Conservation (phyloP, 805 yeast genomes). For the Candida mattraensis region DNA sequence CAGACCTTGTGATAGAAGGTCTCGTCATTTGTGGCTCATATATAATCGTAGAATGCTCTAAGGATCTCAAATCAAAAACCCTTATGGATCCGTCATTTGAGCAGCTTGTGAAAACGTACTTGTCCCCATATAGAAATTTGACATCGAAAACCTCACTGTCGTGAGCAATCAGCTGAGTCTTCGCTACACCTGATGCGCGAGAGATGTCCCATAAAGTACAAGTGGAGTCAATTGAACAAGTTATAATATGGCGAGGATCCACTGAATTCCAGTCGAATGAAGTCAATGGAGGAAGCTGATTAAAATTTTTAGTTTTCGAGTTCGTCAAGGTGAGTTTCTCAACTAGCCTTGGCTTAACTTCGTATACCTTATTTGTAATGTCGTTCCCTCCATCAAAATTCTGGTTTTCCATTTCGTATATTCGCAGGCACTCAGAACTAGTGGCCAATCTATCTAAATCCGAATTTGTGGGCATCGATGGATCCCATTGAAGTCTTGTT, state of each 20-base stretch:
- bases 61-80: constrained; percentile 82
- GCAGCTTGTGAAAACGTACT: constrained; percentile 82
- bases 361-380: constrained; percentile 3
- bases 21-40: constrained; percentile 64
- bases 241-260: constrained; percentile 70
- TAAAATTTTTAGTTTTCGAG: constrained; percentile 44
- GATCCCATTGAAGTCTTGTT: constrained; percentile 76
- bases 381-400: constrained; percentile 10
- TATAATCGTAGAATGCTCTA: constrained; percentile 92
- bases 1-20: constrained; percentile 9
- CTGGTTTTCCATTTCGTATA: constrained; percentile 36
- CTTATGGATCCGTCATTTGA: constrained; percentile 96
- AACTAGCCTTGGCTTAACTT: constrained; percentile 24
- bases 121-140: constrained; percentile 70
- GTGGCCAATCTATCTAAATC: constrained; percentile 55
- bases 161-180: constrained; percentile 94
- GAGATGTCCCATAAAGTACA: constrained; percentile 93
- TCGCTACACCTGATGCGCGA: constrained; percentile 62
- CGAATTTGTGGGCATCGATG: constrained; percentile 34
- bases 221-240: constrained; percentile 92
- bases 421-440: constrained; percentile 67
- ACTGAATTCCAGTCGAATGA: constrained; percentile 88
- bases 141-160: constrained; percentile 95
- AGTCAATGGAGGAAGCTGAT: constrained; percentile 81
- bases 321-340: constrained; percentile 43